Conservation (phyloP, 2,329 filamentous ascomycete genomes). For the Microdochium bolleyi region DNA sequence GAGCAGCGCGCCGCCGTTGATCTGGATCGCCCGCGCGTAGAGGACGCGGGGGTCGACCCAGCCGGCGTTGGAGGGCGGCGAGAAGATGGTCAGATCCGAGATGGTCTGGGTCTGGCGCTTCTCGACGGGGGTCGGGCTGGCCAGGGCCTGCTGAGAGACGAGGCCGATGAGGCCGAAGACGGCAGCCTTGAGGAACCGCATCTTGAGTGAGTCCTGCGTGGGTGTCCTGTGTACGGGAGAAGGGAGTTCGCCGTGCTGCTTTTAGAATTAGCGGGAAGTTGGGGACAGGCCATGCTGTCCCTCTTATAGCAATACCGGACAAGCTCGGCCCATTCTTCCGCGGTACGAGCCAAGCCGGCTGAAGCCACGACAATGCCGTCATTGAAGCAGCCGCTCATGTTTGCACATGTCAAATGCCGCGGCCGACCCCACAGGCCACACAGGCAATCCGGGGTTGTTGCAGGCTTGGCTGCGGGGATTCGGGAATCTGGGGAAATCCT, state of each 20-base stretch:
- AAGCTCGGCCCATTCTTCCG: background rate
- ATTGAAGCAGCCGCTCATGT: background rate
- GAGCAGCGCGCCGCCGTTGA: constrained; percentile 33
- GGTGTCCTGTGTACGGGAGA: background rate
- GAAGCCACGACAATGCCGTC: background rate
- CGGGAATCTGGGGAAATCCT: background rate
- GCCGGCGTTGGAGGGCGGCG: constrained; percentile 24
- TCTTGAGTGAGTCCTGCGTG: background rate
- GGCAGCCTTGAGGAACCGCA: constrained; percentile 3
- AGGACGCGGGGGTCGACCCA: constrained; percentile 33
- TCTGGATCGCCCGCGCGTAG: constrained; percentile 32
- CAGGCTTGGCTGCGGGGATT: too few species aligned
- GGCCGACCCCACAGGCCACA: background rate
- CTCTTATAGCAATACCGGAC: too few species aligned
- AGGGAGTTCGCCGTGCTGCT: too few species aligned
- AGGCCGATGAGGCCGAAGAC: constrained; percentile 1
- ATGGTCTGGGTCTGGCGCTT: constrained; percentile 2
- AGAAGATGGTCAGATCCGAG: constrained; percentile 26
- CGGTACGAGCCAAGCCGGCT: background rate
- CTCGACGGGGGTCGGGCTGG: background rate
- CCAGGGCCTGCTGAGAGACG: background rate
- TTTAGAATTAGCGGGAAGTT: background rate
- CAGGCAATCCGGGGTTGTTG: background rate
- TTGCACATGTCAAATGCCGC: background rate
- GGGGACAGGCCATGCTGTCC: background rate